Conservation (phyloP, 805 yeast genomes). For the Metschnikowia similis region DNA sequence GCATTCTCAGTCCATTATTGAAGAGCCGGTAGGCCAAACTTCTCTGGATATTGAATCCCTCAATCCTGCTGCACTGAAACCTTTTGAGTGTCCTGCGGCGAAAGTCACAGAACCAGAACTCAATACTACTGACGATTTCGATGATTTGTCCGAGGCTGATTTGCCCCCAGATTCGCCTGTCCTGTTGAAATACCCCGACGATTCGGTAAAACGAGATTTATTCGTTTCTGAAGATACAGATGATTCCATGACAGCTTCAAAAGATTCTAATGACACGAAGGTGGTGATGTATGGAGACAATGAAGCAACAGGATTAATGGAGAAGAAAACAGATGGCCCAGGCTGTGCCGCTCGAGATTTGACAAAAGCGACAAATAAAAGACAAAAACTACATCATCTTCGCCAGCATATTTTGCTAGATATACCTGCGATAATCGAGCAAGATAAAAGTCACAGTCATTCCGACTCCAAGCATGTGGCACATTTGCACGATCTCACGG, state of each 20-base stretch:
- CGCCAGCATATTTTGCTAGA: background rate
- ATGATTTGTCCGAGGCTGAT: background rate
- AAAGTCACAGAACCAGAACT: background rate
- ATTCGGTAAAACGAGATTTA: background rate
- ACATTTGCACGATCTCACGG: conserved; percentile 11
- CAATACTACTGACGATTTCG: background rate
- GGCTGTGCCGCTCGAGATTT: background rate
- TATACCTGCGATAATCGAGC: background rate
- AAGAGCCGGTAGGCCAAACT: background rate
- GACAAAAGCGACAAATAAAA: background rate
- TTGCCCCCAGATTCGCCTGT: background rate
- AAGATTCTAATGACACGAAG: background rate
- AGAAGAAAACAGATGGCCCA: background rate
- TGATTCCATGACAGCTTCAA: background rate
- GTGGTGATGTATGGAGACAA: background rate
- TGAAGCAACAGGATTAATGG: background rate
- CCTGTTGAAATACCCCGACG: background rate
- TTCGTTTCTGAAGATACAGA: background rate
- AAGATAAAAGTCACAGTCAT: background rate
- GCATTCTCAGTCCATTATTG: no score
- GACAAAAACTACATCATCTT: background rate
- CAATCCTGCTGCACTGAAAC: background rate
- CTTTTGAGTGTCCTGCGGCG: no score
- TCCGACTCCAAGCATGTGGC: conserved; percentile 5
- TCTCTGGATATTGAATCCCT: background rate